Base-by-base conservation (phyloP, 202 grass and related monocot genomes). In the Carex arenaria region DNA sequence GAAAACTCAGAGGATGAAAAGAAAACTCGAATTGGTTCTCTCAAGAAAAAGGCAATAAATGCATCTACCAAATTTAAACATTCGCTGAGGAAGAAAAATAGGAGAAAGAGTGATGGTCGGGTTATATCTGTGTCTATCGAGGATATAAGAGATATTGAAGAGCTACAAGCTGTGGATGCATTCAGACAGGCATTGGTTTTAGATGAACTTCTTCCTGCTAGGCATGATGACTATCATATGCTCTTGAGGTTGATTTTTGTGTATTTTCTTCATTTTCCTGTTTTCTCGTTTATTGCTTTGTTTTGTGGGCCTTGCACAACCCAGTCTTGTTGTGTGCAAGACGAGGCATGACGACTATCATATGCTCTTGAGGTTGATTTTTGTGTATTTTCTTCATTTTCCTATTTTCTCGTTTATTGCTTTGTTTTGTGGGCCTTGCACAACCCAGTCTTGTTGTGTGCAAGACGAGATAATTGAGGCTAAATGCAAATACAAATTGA, bases 281-380 rank as follows among this genome's bases (percentile, higher is more conserved):
- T 26, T 26, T 7, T 59, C n/a, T 75, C 71, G 30, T 0, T 78
- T 78, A 57, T 59, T n/a, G 3, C 7, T 7, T 57, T 38, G 30
- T 78, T 59, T 36, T 78, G 49, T 36, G 28, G 45, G 26, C 26
- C 8, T 77, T 57, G 31, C 17, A 38, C 28, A 59, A 72, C 38
- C 59, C 17, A 59, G 13, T 78, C 73, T 78, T 17, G 53, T n/a
- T 78, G 30, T 57, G 22, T 28, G 73, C 23, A n/a, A n/a, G n/a
- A n/a, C n/a, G n/a, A 87, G 90, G n/a, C 95, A 90, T 85, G 95
- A 98, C 88, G 95, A 98, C 86, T 98, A 98, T 86, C 95, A 98
- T 89, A 95, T 92, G 89, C 92, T 98, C 81, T 79, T 98, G 82
- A 98, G 95, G 95, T 98, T 34, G 31, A 54, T 11, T 54, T 77